Percentiles rank a stretch among this genome's conserved stretches.
These are phyloP conservation scores for Pseudohalonectria lignicola DNA, from an alignment of 2,329 filamentous ascomycete genomes.

Conservation along the genomic window DNA sequence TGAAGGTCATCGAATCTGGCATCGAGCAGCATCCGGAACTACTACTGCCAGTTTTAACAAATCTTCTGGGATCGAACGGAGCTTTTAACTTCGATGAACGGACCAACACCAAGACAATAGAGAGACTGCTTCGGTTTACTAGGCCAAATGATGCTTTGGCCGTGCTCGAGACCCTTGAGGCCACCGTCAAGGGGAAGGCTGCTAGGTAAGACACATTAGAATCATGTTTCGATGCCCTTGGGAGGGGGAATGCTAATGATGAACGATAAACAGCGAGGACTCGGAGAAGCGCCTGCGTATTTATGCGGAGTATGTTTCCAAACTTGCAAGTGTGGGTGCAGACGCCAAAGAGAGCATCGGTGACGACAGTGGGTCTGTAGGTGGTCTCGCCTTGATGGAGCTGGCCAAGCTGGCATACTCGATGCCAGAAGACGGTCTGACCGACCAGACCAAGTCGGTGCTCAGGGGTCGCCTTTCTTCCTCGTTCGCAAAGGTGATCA, in stretches of 20 bases:
- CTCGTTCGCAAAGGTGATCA: constrained; percentile 24
- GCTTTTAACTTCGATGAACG: constrained; percentile 74
- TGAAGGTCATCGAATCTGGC: constrained; percentile 59
- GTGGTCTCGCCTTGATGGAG: constrained; percentile 34
- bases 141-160: constrained; percentile 43
- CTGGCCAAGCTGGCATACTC: constrained; percentile 46
- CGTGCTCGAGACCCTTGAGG: constrained; percentile 33
- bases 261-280: constrained; percentile 15
- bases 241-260: constrained; percentile 18
- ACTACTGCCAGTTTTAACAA: constrained; percentile 49
- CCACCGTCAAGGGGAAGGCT: constrained; percentile 21
- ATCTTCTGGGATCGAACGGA: constrained; percentile 60
- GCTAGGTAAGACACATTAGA: constrained; percentile 25
- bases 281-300: constrained; percentile 32
- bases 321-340: constrained; percentile 14
- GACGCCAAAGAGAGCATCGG: constrained; percentile 17
- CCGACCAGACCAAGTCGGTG: neutral
- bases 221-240: neutral
- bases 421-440: constrained; percentile 18
- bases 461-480: constrained; percentile 1
- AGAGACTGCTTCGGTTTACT: constrained; percentile 56
- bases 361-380: constrained; percentile 21
- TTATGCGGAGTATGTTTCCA: constrained; percentile 42
- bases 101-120: constrained; percentile 77
- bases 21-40: constrained; percentile 50